Conservation (phyloP, 108 stramenopile genomes). For the Nannochloropsis salina region DNA sequence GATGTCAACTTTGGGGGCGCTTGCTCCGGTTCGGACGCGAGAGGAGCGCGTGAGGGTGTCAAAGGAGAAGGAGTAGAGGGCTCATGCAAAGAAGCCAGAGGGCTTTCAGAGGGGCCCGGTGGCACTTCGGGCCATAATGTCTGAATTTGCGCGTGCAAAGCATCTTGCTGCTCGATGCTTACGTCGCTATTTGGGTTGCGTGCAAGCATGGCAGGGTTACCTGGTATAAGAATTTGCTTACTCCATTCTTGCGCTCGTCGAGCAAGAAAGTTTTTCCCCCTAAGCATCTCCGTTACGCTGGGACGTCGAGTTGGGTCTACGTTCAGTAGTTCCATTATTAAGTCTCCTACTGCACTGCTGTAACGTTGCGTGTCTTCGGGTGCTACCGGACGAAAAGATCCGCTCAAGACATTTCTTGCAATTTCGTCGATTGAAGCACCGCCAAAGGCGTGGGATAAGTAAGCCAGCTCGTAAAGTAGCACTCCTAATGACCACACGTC, state of each 20-base stretch:
- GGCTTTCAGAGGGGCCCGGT: background rate
- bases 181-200: background rate
- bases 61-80: background rate
- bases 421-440: slow-evolving; percentile 31
- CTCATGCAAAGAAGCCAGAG: background rate
- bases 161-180: background rate
- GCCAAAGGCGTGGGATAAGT: slow-evolving; percentile 58
- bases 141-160: background rate
- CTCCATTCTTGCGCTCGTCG: background rate
- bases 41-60: background rate
- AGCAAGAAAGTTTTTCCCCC: background rate
- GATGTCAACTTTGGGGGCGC: background rate
- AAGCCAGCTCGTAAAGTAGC: slow-evolving; percentile 58
- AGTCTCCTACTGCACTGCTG: background rate
- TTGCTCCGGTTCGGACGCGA: background rate
- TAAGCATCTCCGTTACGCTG: background rate
- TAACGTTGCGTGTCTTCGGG: background rate
- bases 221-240: background rate
- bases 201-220: background rate
- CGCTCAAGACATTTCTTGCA: background rate
- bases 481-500: slow-evolving; percentile 61
- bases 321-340: slow-evolving; percentile 1
- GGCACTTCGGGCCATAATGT: background rate
- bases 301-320: background rate
- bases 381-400: background rate